phyloP scores from a whole-genome alignment of 106 monocot genomes.

The Narthecium ossifragum region DNA sequence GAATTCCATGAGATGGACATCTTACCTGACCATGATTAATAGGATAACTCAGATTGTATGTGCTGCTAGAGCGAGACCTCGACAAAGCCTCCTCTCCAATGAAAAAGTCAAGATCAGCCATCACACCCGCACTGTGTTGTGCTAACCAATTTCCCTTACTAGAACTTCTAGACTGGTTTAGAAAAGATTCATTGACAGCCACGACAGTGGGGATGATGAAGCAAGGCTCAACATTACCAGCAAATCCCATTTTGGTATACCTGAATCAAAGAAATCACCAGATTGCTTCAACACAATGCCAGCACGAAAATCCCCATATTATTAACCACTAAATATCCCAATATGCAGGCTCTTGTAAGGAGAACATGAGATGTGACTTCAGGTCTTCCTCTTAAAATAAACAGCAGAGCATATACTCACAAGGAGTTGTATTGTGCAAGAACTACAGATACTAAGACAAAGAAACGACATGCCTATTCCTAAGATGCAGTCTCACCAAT shows the following conservation, averaged over 20 bases:
- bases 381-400: too few species aligned
- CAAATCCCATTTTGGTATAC: conserved; percentile 94
- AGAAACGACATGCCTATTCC: too few species aligned
- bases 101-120: conserved; percentile 92
- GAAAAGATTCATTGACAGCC: conserved; percentile 78
- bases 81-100: conserved; percentile 82
- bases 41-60: conserved; percentile 79
- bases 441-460: too few species aligned
- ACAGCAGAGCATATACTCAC: too few species aligned
- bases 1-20: not conserved
- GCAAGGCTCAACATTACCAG: conserved; percentile 92
- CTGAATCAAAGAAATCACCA: conserved; percentile 21
- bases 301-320: conserved; percentile 6
- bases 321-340: too few species aligned
- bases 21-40: conserved; percentile 81
- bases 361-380: too few species aligned
- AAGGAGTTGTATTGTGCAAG: too few species aligned
- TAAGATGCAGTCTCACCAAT: too few species aligned
- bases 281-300: too few species aligned
- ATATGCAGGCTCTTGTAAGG: too few species aligned
- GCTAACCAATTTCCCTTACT: conserved; percentile 79
- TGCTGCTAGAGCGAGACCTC: conserved; percentile 58
- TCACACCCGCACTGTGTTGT: conserved; percentile 85
- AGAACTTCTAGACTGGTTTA: conserved; percentile 50
- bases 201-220: conserved; percentile 87